Evolutionary conservation across 2,329 filamentous ascomycete species (phyloP), one percentile per base, ranked within the genome.

Genomic region (Talaromyces sp.): DNA sequence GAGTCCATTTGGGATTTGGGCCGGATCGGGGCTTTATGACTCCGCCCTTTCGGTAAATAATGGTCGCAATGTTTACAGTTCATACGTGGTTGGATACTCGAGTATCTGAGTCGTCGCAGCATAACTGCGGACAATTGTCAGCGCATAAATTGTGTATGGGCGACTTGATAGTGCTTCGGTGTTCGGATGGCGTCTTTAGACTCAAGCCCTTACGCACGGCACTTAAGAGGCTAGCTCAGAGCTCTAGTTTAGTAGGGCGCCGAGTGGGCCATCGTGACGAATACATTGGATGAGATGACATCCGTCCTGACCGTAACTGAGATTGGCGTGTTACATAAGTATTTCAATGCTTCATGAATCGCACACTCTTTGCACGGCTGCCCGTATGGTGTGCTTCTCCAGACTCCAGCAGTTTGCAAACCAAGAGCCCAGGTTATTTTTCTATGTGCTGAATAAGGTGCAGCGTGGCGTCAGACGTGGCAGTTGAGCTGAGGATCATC

Each of bases 391-490:
- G 3, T 2, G 13, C 17, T 13, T 54, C n/a, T 54, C 11, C 31
- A 37, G 50, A 37, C n/a, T 54, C 11, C 31, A 37, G 50, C 4
- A 37, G 8, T 56, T 56, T 15, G 33, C 10, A 13, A 22, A 22
- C 19, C 31, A 6, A 22, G n/a, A 33, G 25, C 47, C 22, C 47
- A 31, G 47, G 22, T 9, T 35, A 33, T 35, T n/a, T 35, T 35
- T 54, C 31, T 22, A 19, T 17, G 27, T 37, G n/a, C 50, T 19
- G 50, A 19, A 54, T n/a, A n/a, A 54, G 31, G 33, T 56, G 50
- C 50, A 54, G 50, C 31, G 50, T 54, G 52, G 52, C 52, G 52
- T 56, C 52, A 39, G 52, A 56, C 52, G 52, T 56, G 52, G 52
- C 52, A 56, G 17, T 56, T 56, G 52, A 39, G 33, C 33, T 56